Conservation (phyloP, 2,329 filamentous ascomycete species). For the Calonectria ilicicola region DNA sequence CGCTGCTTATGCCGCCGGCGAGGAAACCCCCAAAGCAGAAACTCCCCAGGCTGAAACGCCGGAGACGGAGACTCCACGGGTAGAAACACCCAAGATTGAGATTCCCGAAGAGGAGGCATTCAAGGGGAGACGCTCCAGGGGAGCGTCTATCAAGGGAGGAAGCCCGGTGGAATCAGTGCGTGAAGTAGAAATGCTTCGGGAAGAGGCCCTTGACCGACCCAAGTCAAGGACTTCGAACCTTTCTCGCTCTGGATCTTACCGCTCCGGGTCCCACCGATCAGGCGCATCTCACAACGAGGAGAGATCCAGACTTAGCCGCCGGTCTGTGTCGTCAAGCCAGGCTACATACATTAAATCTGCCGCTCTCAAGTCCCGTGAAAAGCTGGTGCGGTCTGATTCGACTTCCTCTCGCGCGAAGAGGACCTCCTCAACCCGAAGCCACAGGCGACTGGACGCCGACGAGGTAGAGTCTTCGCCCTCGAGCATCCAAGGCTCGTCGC, state of each 20-base stretch:
- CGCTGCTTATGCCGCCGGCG: slow-evolving; percentile 42
- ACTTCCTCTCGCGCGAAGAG: slow-evolving; percentile 51
- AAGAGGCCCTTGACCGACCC: slow-evolving; percentile 50
- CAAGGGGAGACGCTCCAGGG: slow-evolving; percentile 22
- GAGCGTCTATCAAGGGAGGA: not conserved
- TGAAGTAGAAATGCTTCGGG: slow-evolving; percentile 27
- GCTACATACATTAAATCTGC: slow-evolving; percentile 63
- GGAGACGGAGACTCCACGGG: slow-evolving; percentile 42
- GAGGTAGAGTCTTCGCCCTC: slow-evolving; percentile 61
- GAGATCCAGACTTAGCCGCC: slow-evolving; percentile 63
- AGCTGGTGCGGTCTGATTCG: slow-evolving; percentile 48
- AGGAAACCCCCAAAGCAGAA: slow-evolving; percentile 31
- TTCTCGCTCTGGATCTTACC: slow-evolving; percentile 56
- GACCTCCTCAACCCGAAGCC: slow-evolving; percentile 52
- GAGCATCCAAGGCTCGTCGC: slow-evolving; percentile 66
- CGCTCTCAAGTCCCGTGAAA: slow-evolving; percentile 50
- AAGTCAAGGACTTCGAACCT: slow-evolving; percentile 59
- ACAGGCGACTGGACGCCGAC: slow-evolving; percentile 52
- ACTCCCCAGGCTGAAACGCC: slow-evolving; percentile 45
- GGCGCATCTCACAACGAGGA: slow-evolving; percentile 54
- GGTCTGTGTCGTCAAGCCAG: slow-evolving; percentile 70
- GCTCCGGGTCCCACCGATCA: not conserved
- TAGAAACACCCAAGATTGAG: slow-evolving; percentile 18
- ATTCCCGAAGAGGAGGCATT: slow-evolving; percentile 44
- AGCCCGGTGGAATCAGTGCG: slow-evolving; percentile 7